Evolutionary conservation across 2,329 filamentous ascomycete genomes (phyloP), one percentile per base, ranked within the genome.

Genomic region (Camillea tinctor): DNA sequence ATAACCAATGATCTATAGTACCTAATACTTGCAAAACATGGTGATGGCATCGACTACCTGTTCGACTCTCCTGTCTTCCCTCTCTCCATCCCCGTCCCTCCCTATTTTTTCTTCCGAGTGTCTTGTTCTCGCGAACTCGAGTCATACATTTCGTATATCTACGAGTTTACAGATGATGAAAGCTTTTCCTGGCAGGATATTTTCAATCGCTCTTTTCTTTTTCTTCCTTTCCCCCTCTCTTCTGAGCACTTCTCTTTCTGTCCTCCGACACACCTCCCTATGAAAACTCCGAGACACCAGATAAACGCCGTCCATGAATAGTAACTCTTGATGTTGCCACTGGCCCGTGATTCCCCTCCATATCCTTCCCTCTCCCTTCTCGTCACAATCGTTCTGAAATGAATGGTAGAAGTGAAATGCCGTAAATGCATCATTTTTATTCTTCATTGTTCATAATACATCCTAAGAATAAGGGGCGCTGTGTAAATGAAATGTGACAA

Each of bases 281-380:
- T n/a, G n/a, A 7, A 51, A 62, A 60, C 62, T 67, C 63, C 61
- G 21, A 55, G 40, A 55, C 60, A 6, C 57, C 60, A 50, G 54
- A 55, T 30, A 54, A 66, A 67, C 63, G 63, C 66, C 66, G 44
- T 60, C 67, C 59, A 64, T 65, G 62, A 57, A 55, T 63, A 66
- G 61, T 67, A 60, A n/a, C 66, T 68, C 62, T 67, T 60, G 60
- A 67, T 67, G 65, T 66, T 66, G 56, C 62, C 63, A 57, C 61
- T 50, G 49, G 58, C 54, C 52, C 62, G 60, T 51, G 60, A 66
- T 61, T 59, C 59, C 55, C n/a, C 63, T 59, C 64, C 56, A 60
- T 62, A 55, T 58, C 63, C 53, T 54, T 30, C 36, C 23, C 30
- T 50, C 22, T 22, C 22, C 48, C 22, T 30, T 50, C 20, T 23